phyloP scores from a whole-genome alignment of 192 early-diverging fungal genomes.

The Thamnidium elegans region DNA sequence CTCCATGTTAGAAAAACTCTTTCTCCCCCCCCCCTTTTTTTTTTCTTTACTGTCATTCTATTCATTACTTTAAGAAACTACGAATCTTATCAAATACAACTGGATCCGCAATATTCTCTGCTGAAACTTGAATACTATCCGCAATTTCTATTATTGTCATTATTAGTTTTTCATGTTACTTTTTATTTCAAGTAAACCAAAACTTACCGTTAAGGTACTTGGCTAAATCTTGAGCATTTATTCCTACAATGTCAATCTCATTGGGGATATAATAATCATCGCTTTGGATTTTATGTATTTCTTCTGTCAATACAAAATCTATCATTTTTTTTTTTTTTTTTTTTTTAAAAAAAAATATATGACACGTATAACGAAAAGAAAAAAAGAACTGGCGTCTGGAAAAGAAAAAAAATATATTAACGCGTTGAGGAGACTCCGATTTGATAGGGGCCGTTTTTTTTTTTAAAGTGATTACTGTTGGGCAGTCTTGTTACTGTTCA shows the following conservation, averaged over 20 bases:
- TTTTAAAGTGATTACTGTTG: too few species aligned
- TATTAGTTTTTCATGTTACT: background rate
- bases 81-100: slow-evolving; percentile 57
- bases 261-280: slow-evolving; percentile 38
- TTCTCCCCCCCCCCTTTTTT: background rate
- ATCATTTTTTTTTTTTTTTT: too few species aligned
- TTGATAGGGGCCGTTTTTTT: too few species aligned
- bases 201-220: slow-evolving; percentile 46
- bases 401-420: too few species aligned
- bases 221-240: slow-evolving; percentile 42
- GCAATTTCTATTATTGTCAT: slow-evolving; percentile 40
- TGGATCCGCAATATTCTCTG: slow-evolving; percentile 41
- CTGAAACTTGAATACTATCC: slow-evolving; percentile 42
- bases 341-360: too few species aligned
- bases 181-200: background rate
- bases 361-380: too few species aligned
- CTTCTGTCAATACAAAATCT: slow-evolving; percentile 36
- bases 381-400: too few species aligned
- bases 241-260: slow-evolving; percentile 42
- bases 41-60: too few species aligned
- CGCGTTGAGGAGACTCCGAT: too few species aligned
- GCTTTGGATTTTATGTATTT: slow-evolving; percentile 43
- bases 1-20: slow-evolving; percentile 7
- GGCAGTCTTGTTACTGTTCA: too few species aligned
- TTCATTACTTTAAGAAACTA: slow-evolving; percentile 73